Evolutionary conservation across 257 asterid genomes (phyloP).

Genomic region (Salvia miltiorrhiza): DNA sequence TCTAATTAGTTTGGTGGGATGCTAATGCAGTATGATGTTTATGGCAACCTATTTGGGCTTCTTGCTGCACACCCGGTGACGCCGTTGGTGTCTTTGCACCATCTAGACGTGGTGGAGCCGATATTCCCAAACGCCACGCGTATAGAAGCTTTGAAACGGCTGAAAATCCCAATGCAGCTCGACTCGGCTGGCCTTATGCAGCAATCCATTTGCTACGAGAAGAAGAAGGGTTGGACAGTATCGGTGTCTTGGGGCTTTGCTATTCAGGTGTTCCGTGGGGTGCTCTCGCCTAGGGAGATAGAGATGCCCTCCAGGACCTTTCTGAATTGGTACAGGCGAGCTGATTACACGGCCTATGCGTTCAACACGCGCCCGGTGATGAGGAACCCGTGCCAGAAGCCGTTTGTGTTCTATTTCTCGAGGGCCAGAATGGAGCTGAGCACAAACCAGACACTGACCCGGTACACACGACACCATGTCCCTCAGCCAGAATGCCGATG

Average conservation of each 20-base stretch:
- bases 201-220: slow-evolving; percentile 66
- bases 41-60: slow-evolving; percentile 65
- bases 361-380: slow-evolving; percentile 68
- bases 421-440: slow-evolving; percentile 29
- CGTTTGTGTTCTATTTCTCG: slow-evolving; percentile 49
- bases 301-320: slow-evolving; percentile 75
- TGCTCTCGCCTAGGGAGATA: slow-evolving; percentile 58
- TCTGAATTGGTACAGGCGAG: slow-evolving; percentile 65
- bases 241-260: slow-evolving; percentile 71
- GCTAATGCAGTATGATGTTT: slow-evolving; percentile 54
- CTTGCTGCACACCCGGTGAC: slow-evolving; percentile 62
- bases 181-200: slow-evolving; percentile 65
- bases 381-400: slow-evolving; percentile 65
- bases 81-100: slow-evolving; percentile 59
- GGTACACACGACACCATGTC: slow-evolving; percentile 35
- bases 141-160: slow-evolving; percentile 35
- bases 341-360: slow-evolving; percentile 63
- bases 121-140: slow-evolving; percentile 50
- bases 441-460: slow-evolving; percentile 34
- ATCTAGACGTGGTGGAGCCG: slow-evolving; percentile 66
- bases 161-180: slow-evolving; percentile 38
- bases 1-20: slow-evolving; percentile 10
- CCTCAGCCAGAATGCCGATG: slow-evolving; percentile 48
- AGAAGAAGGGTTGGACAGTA: slow-evolving; percentile 43
- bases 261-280: slow-evolving; percentile 56